Conservation (phyloP, 23 red algal species). For the Gracilaria domingensis region DNA sequence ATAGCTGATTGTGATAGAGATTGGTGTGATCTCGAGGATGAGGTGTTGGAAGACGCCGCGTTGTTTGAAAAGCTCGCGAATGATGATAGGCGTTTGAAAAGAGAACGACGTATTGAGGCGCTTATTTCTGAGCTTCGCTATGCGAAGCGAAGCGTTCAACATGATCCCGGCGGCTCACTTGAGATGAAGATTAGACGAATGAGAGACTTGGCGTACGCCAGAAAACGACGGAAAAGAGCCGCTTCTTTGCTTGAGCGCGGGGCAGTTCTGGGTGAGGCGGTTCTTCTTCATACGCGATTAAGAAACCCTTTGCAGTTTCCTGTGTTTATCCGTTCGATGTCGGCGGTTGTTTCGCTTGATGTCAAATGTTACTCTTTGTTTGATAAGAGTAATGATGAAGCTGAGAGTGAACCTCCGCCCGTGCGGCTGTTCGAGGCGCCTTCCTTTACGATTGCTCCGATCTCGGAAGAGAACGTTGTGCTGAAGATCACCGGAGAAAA, state of each 20-base stretch:
- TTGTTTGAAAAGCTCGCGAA: conserved; percentile 34
- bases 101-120: conserved; percentile 58
- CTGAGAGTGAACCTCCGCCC: neutral
- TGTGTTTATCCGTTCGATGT: conserved; percentile 42
- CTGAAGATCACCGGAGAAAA: conserved; percentile 24
- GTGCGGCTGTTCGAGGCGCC: conserved; percentile 23
- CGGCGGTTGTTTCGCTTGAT: conserved; percentile 54
- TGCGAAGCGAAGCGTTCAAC: conserved; percentile 27
- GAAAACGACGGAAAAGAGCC: conserved; percentile 26
- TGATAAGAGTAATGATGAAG: neutral
- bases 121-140: conserved; percentile 68
- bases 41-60: conserved; percentile 60
- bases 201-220: conserved; percentile 31
- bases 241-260: conserved; percentile 65
- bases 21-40: conserved; percentile 61
- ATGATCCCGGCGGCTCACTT: conserved; percentile 61
- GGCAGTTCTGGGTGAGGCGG: conserved; percentile 57
- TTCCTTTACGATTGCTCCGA: conserved; percentile 20
- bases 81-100: neutral
- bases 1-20: conserved; percentile 21
- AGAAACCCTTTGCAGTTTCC: conserved; percentile 69
- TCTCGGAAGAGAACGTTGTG: conserved; percentile 16
- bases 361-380: conserved; percentile 36
- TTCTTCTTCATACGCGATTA: conserved; percentile 27
- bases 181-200: conserved; percentile 74